Evolutionary conservation across 257 asterid species (phyloP), one percentile per base, ranked within the genome.

Genomic region (Ophiorrhiza pumila): DNA sequence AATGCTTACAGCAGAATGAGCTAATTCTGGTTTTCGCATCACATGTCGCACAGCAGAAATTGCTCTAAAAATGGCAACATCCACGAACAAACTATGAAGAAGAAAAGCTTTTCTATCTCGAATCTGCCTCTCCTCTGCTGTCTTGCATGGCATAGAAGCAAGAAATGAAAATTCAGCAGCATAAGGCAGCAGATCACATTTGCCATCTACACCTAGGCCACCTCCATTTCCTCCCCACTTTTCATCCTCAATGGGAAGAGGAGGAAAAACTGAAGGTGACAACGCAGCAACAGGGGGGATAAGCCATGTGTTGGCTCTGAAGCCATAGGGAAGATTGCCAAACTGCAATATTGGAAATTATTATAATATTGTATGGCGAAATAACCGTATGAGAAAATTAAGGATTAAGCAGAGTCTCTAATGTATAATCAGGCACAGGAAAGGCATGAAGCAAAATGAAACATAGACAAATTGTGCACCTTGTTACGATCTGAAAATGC

Each of bases 221-320:
- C 98, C 98, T 68, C 98, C 98, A 83, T 88, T 81, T 66, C 96
- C 98, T 79, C 96, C 98, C 97, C 98, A 93, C 73, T 83, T 90
- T 80, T 87, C 96, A 69, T 93, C 97, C 84, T 93, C 98, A 22
- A 83, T 80, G 29, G 98, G 96, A 67, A 93, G 86, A 76, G 90
- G 91, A 79, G 96, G 96, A 79, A 91, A 91, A 73, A 80, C 61
- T 55, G 94, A 83, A 56, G 96, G 96, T 61, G 86, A 80, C 72
- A 80, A 87, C 50, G 97, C 96, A 43, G 90, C 96, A 43, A 87
- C 87, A 20, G 96, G 97, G 25, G 98, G 96, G 71, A 91, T 87
- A 68, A 93, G 97, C 97, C 98, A 93, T 37, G 98, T 93, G 86
- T 93, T 93, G 62, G 97, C 88, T 85, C 98, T 89, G 81, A 88